Conservation (phyloP, 176 grass and related monocot genomes). For the Rhynchospora pubera region DNA sequence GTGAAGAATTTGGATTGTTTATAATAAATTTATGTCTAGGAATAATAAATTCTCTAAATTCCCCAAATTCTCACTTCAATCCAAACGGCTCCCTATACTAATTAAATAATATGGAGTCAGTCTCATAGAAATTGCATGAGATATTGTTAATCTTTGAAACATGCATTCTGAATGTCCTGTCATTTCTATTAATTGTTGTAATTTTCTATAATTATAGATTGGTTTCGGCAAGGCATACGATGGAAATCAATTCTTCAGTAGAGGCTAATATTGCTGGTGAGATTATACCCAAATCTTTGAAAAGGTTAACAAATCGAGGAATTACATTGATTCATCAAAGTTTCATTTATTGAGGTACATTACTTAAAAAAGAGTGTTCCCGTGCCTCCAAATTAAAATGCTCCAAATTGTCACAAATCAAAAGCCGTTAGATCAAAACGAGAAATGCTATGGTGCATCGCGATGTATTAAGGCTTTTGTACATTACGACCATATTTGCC, state of each 20-base stretch:
- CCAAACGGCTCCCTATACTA: no score
- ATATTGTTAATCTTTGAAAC: not conserved
- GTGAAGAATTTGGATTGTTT: no score
- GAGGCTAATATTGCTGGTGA: slow-evolving; percentile 53
- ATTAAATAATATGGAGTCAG: not conserved
- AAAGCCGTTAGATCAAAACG: no score
- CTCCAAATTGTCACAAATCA: no score
- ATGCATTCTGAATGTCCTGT: slow-evolving; percentile 15
- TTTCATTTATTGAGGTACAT: slow-evolving; percentile 93
- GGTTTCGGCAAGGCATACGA: slow-evolving; percentile 95
- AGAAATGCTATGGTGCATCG: no score
- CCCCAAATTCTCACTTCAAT: no score
- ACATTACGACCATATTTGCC: no score
- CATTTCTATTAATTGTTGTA: slow-evolving; percentile 13
- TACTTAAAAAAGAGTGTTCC: no score
- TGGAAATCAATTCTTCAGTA: slow-evolving; percentile 72
- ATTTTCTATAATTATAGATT: slow-evolving; percentile 46
- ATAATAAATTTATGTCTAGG: no score
- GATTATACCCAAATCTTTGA: slow-evolving; percentile 95
- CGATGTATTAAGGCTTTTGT: no score
- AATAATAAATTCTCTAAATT: no score
- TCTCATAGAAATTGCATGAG: not conserved
- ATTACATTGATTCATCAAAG: slow-evolving; percentile 59
- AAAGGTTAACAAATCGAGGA: slow-evolving; percentile 55
- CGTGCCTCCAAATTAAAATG: no score